Evolutionary conservation across 2,329 filamentous ascomycete genomes (phyloP), one percentile per base, ranked within the genome.

Genomic region (Aspergillus caelatus): DNA sequence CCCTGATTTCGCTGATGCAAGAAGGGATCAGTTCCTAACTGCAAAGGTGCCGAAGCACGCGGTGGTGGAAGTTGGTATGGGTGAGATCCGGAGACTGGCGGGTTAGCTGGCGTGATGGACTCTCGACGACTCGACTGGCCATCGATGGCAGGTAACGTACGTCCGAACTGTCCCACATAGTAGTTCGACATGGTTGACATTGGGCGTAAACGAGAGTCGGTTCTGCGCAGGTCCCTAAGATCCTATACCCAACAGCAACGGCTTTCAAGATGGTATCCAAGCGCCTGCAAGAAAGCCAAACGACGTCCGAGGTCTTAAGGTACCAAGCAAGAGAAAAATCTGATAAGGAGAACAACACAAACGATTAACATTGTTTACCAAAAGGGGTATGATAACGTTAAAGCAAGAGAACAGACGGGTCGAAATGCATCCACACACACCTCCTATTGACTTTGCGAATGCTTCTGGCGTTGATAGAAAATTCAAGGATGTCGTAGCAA

Each of bases 51-150:
- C 7, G 73, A 72, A 55, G 73, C 66, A 43, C 73, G 76, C 58
- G 78, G 78, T 36, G 76, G 78, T 61, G 78, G 78, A 60, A 80
- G 78, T 63, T 78, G 76, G 67, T 79, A 80, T 57, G 74, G 76
- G 61, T 65, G 71, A 58, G 72, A 70, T 68, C 66, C 74, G 53
- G 70, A 54, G 57, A 72, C 73, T 74, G 70, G 71, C 54, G 66
- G 68, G 64, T 77, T 77, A 71, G 75, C 72, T 68, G 69, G 54
- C 65, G 54, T 65, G 50, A 72, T 69, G 64, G 72, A 62, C 55
- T 70, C 66, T 56, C 68, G 71, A 65, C 74, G 71, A 65, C 74
- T 72, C 52, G 71, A 66, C 54, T 61, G 62, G 60, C 66, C 62
- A 64, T 75, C 71, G 63, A 60, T 68, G 55, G 66, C 63, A 67